Base-by-base conservation (phyloP, 192 early-diverging fungal genomes). In the Lobulomyces angularis region DNA sequence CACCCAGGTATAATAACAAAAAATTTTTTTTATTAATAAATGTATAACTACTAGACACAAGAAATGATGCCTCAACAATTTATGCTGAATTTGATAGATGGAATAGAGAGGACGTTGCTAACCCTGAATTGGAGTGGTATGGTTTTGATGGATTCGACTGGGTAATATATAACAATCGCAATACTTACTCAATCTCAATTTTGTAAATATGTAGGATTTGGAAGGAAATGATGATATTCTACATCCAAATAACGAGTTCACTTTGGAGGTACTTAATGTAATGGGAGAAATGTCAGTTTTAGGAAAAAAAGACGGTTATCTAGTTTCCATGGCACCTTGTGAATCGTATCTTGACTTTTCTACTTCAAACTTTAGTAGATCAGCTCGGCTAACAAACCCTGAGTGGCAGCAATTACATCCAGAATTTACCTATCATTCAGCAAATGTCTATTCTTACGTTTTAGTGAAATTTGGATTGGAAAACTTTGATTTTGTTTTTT, bases 121-220 rank as follows among this genome's bases (percentile, higher is more conserved):
- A 33, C 43, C n/a, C n/a, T n/a, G 17, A n/a, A 8, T 14, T 8
- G 31, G 14, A 41, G 14, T 41, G 35, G 8, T 32, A 16, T 27
- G 42, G 18, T 41, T 46, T 46, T 34, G 27, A 46, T 43, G 45
- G 45, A 6, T 9, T 46, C 35, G 45, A 46, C 45, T 46, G 45
- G 11, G 31, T 12, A 32, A n/a, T n/a, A n/a, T n/a, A n/a, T n/a
- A n/a, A n/a, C n/a, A n/a, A n/a, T n/a, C n/a, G n/a, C n/a, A n/a
- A n/a, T n/a, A n/a, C n/a, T n/a, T n/a, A n/a, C n/a, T n/a, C n/a
- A n/a, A n/a, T n/a, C n/a, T n/a, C n/a, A n/a, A n/a, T n/a, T n/a
- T n/a, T 32, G 31, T 11, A 11, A n/a, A 11, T n/a, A n/a, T 11
- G 11, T n/a, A 32, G 45, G 45, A 46, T 20, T 43, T 46, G 38